A percentile compares a stretch with the other conserved stretches of the same genome.
phyloP scores from a whole-genome alignment of 2,329 filamentous ascomycete species.

The Xylaria sp. region DNA sequence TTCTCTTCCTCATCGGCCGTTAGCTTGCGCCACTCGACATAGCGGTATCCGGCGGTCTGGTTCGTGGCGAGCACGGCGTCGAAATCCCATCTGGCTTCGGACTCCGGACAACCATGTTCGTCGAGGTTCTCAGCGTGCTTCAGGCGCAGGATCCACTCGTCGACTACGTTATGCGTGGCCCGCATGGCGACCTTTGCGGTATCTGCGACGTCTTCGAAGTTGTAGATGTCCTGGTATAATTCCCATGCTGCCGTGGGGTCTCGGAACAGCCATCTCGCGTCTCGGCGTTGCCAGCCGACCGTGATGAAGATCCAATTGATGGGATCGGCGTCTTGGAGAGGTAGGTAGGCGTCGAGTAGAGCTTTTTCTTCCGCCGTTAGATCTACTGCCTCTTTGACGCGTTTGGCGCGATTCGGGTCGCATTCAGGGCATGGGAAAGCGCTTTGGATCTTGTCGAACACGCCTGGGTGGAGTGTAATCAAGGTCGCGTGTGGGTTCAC shows the following conservation, averaged over 20 bases:
- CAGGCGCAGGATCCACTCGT: conserved; percentile 9
- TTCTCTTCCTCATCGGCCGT: neutral
- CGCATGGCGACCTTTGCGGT: neutral
- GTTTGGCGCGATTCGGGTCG: conserved; percentile 8
- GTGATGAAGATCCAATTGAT: conserved; percentile 20
- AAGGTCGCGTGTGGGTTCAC: conserved; percentile 23
- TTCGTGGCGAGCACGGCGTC: neutral
- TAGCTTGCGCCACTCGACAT: conserved; percentile 24
- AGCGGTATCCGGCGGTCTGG: conserved; percentile 10
- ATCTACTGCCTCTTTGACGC: conserved; percentile 5
- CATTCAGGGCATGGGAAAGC: conserved; percentile 13
- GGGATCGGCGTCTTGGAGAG: neutral
- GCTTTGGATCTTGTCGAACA: conserved; percentile 19
- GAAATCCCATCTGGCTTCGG: conserved; percentile 10
- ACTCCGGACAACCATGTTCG: neutral
- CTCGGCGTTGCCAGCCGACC: conserved; percentile 23
- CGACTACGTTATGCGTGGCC: neutral
- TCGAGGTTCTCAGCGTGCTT: neutral
- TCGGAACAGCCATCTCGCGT: conserved; percentile 25
- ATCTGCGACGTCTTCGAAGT: conserved; percentile 6
- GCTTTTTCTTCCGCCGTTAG: conserved; percentile 1
- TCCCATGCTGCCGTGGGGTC: conserved; percentile 21
- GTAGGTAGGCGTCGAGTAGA: conserved; percentile 12
- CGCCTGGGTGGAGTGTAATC: conserved; percentile 16
- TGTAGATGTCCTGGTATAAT: conserved; percentile 18